These are phyloP conservation scores for Wilcoxina mikolae DNA, from an alignment of 495 filamentous ascomycete species.

Conservation along the genomic window DNA sequence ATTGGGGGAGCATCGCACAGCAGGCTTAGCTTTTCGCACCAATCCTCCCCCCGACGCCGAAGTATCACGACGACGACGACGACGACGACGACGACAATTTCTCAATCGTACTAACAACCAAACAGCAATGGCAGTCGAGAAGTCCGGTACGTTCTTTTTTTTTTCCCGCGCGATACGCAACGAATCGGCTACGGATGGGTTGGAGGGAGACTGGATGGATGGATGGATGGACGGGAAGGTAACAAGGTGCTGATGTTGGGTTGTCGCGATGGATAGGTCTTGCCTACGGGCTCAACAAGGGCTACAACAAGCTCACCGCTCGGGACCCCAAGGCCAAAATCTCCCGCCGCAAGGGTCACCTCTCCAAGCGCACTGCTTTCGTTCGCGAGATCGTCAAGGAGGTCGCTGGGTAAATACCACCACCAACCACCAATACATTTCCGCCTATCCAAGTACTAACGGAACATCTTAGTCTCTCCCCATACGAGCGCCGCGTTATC, in stretches of 20 bases:
- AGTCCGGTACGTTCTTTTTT: constrained; percentile 9
- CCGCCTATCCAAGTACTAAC: constrained; percentile 16
- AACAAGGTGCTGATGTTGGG: background rate
- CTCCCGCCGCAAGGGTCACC: constrained; percentile 76
- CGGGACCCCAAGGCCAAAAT: constrained; percentile 72
- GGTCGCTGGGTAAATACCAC: constrained; percentile 58
- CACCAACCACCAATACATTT: constrained; percentile 10
- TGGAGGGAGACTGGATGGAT: background rate
- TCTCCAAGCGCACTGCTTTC: constrained; percentile 85
- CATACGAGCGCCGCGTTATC: constrained; percentile 95
- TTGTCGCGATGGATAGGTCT: constrained; percentile 38
- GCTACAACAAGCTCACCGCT: constrained; percentile 77
- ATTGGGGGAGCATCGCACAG: no score
- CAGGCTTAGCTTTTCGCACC: no score
- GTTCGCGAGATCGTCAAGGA: constrained; percentile 91
- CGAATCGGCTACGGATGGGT: background rate
- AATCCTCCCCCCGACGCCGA: no score
- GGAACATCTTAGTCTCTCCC: constrained; percentile 50
- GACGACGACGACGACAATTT: constrained; percentile 9
- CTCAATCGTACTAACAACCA: constrained; percentile 7
- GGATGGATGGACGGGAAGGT: background rate
- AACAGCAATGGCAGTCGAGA: constrained; percentile 12
- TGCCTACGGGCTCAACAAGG: constrained; percentile 69
- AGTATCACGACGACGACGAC: no score
- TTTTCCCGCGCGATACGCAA: background rate